Percentiles rank a stretch among this genome's conserved stretches.
Conservation (phyloP, 1,139 yeast species). For the Protomyces arabidopsidicola region DNA sequence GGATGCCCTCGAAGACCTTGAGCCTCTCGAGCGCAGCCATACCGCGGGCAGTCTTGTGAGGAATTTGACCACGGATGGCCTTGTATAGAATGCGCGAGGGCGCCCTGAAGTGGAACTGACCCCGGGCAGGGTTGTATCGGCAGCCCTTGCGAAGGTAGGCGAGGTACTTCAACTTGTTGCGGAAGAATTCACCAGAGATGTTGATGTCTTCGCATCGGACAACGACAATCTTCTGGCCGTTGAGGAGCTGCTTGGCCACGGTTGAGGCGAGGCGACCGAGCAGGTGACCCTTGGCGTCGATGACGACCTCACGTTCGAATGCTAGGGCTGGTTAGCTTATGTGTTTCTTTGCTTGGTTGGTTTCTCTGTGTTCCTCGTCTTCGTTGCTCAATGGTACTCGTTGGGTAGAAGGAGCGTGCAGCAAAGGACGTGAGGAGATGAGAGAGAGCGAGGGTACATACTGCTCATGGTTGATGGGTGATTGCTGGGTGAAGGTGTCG, state of each 20-base stretch:
- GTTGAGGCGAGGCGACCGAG: conserved; percentile 99
- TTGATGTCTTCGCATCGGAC: conserved; percentile 93
- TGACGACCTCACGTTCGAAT: conserved; percentile 30
- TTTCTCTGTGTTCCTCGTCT: no score
- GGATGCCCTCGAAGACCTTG: conserved; percentile 99
- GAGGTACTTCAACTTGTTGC: conserved; percentile 96
- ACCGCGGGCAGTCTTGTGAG: conserved; percentile 99
- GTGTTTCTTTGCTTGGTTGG: neutral
- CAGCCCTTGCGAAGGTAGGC: conserved; percentile 99
- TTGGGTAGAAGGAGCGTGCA: no score
- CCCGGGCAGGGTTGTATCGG: conserved; percentile 96
- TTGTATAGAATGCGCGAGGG: conserved; percentile 99
- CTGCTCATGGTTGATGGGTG: no score
- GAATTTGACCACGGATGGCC: conserved; percentile 99
- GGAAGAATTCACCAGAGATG: conserved; percentile 99
- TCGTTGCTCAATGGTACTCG: no score
- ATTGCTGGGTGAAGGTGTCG: neutral
- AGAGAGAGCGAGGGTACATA: no score
- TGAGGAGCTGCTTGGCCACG: conserved; percentile 96
- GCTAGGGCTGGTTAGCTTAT: conserved; percentile 20
- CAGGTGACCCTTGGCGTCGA: conserved; percentile 64
- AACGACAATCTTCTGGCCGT: conserved; percentile 96
- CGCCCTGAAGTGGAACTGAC: conserved; percentile 99
- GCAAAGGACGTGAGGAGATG: no score
- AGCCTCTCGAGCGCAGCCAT: conserved; percentile 99